Evolutionary conservation across 345 rosid species (phyloP).

Genomic region (Eucalyptus fibrosa): DNA sequence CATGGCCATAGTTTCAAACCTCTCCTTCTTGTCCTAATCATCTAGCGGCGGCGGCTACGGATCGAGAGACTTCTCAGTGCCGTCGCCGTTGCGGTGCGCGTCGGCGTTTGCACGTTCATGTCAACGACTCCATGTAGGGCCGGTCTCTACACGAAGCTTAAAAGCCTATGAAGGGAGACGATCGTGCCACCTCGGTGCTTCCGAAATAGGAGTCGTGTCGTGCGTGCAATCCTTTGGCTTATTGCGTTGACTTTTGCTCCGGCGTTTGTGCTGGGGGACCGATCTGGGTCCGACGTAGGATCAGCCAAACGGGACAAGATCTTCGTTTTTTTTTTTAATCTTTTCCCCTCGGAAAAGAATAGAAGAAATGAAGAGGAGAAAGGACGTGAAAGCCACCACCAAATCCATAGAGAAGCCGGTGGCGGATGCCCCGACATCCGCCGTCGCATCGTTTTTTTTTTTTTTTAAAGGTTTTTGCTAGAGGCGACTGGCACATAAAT

Average conservation of each 20-base stretch:
- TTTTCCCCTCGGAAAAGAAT: not conserved
- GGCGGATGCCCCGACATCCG: not conserved
- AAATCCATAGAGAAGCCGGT: not conserved
- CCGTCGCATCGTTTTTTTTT: not conserved
- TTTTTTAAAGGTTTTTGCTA: not conserved
- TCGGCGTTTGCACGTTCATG: not conserved
- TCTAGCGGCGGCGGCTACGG: not conserved
- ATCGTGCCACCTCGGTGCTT: not conserved
- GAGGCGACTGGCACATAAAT: too few relatives aligned
- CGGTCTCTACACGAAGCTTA: not conserved
- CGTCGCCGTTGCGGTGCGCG: not conserved
- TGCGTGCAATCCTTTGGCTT: not conserved
- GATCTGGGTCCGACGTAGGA: not conserved
- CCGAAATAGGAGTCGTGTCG: not conserved
- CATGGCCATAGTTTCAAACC: not conserved
- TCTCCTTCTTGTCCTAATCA: not conserved
- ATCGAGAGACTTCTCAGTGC: not conserved
- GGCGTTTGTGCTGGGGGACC: not conserved
- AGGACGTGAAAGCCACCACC: not conserved
- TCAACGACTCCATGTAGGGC: not conserved
- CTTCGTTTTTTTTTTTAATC: not conserved
- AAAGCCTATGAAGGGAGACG: not conserved
- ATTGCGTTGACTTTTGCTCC: not conserved
- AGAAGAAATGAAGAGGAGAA: not conserved
- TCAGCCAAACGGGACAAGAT: not conserved